A percentile compares a stretch with the other conserved stretches of the same genome.
phyloP scores from a whole-genome alignment of 176 grass and related monocot species.

The Oryza rufipogon region DNA sequence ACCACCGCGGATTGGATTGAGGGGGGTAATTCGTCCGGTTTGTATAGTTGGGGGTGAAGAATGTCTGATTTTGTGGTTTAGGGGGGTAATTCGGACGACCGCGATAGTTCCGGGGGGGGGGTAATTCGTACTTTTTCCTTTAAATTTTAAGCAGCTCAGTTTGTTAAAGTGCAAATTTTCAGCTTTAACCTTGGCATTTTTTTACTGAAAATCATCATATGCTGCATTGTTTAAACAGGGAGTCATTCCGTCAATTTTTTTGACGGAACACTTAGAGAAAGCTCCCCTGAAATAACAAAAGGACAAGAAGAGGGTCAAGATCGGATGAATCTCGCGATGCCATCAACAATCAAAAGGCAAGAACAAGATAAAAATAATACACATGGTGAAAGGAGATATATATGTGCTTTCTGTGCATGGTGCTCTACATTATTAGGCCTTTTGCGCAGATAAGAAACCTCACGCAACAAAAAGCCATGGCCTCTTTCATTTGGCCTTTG shows the following conservation, averaged over 20 bases:
- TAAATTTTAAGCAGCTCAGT: no score
- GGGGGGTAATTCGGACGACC: no score
- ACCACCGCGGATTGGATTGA: no score
- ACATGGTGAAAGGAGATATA: not conserved
- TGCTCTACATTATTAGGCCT: slow-evolving; percentile 31
- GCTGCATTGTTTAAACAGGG: no score
- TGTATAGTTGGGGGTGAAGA: no score
- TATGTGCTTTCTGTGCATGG: not conserved
- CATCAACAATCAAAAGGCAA: not conserved
- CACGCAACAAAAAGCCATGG: not conserved
- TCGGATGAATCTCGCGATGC: not conserved
- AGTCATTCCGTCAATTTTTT: no score
- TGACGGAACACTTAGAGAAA: not conserved
- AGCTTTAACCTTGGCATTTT: not conserved
- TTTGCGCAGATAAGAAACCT: not conserved
- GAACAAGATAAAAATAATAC: not conserved
- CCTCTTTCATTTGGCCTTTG: not conserved
- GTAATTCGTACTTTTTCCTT: no score
- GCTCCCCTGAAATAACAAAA: not conserved
- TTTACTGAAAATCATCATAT: not conserved
- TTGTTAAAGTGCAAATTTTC: not conserved
- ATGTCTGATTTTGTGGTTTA: no score
- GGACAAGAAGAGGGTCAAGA: not conserved
- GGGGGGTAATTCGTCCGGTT: no score
- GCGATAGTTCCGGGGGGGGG: no score